Base-by-base conservation (phyloP, 306 rosid genomes). In the Dicorynia guianensis region DNA sequence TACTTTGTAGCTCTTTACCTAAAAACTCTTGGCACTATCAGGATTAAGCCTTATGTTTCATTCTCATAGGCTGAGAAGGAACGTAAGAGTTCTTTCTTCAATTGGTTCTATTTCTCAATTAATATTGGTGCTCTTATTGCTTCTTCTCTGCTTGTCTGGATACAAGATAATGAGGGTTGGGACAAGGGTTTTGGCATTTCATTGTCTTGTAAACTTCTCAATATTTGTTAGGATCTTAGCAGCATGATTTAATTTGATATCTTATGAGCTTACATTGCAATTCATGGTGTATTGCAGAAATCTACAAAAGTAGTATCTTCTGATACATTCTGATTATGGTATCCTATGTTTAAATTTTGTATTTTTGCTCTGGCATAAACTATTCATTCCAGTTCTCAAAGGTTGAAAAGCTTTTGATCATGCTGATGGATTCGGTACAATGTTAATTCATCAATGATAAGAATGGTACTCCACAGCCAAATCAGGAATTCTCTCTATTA, bases 121-220 rank as follows among this genome's bases (percentile, higher is more conserved):
- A n/a, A n/a, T n/a, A n/a, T n/a, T n/a, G n/a, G 97, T 14, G 95
- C 97, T 58, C 79, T 91, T 11, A 81, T 91, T 46, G 97, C 97
- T 6, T 2, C 78, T 78, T 91, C 97, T 34, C 76, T 89, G 36
- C 64, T 91, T 25, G 97, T 89, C 0, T 91, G 89, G 89, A 73
- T 91, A 77, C 97, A 91, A 74, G 85, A 79, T 0, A 82, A 87
- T n/a, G 85, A 86, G 3, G 92, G 97, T 5, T 89, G 97, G 97
- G 94, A 84, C 69, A 79, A 88, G 86, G 97, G 97, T 12, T 91
- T 89, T 20, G 93, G 93, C 2, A 85, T 91, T 44, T 38, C 6
- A 4, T 4, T 10, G 15, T 33, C 42, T 14, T n/a, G 48, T 78
- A 17, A 52, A 52, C 59, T 50, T 76, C 6, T 5, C 1, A 13